Base-by-base conservation (phyloP, 345 rosid species). In the Orychophragmus violaceus region DNA sequence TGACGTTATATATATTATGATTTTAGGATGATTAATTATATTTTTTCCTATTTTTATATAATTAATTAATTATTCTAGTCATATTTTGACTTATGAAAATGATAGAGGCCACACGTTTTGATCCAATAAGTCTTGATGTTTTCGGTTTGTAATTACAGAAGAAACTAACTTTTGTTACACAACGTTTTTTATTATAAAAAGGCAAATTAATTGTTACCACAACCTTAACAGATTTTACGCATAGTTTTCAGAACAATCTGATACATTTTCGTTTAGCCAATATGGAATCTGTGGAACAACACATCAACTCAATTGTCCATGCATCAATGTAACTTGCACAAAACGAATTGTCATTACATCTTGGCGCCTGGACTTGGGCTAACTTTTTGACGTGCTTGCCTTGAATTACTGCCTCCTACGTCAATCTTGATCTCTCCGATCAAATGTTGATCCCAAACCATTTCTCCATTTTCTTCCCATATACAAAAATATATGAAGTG, bases 351-450 rank as follows among this genome's bases (percentile, higher is more conserved):
- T 45, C 8, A 8, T 39, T 65, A 53, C 10, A 8, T 19, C 3
- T 53, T 13, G 53, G 62, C 7, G 10, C 70, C 70, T 5, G 70
- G 70, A 8, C 17, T 29, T 54, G 44, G 53, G 22, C 12, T 32
- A 41, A 28, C 8, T n/a, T 23, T 12, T 29, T 66, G 62, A 29
- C 62, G 8, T 28, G 70, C 44, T 8, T 1, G 44, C 23, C 52
- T n/a, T 66, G 70, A 66, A 18, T 3, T 3, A 66, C 70, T 66
- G 17, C 70, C 41, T 28, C 62, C 70, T 54, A 4, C 63, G 32
- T 11, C 8, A 19, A 66, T 66, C 33, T 66, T 66, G 44, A 42
- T 55, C 2, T 66, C 45, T 44, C 33, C 48, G 14, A 55, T 55
- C 45, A 55, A 21, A 33, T 3, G 29, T 42, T 66, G 51, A 42